A percentile compares a stretch with the other conserved stretches of the same genome.
Evolutionary conservation across 2,329 filamentous ascomycete species (phyloP).

Genomic region (Beauveria brongniartii): DNA sequence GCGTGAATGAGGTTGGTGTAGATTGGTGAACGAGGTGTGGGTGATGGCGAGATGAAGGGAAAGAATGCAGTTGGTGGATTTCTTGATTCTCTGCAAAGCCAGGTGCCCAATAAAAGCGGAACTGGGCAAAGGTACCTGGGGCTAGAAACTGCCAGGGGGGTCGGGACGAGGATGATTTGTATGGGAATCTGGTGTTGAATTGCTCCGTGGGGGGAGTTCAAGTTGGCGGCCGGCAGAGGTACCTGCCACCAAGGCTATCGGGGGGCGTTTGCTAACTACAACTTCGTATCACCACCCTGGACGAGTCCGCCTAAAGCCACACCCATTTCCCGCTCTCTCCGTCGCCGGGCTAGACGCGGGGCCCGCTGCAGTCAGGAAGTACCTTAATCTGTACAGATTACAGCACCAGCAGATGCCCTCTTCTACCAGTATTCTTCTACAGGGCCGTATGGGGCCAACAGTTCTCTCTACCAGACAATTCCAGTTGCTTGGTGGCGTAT

Average conservation of each 20-base stretch:
- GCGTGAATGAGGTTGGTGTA: too few species aligned
- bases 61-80: constrained; percentile 3
- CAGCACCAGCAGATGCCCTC: too few species aligned
- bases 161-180: neutral
- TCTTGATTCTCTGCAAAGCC: neutral
- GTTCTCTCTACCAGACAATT: too few species aligned
- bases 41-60: neutral
- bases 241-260: constrained; percentile 2
- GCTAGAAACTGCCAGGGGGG: neutral
- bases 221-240: neutral
- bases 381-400: too few species aligned
- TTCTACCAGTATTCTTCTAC: too few species aligned
- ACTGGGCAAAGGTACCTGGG: neutral
- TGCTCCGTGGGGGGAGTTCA: neutral
- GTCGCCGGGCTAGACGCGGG: neutral
- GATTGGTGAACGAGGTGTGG: too few species aligned
- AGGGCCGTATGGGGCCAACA: too few species aligned
- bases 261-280: neutral
- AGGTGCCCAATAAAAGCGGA: neutral
- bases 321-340: constrained; percentile 1
- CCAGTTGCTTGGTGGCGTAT: too few species aligned
- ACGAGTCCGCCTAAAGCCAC: neutral
- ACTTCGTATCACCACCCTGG: neutral
- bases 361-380: too few species aligned
- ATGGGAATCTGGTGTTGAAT: neutral